Base-by-base conservation (phyloP, 768 basidiomycete genomes). In the Flagelloscypha sp. region DNA sequence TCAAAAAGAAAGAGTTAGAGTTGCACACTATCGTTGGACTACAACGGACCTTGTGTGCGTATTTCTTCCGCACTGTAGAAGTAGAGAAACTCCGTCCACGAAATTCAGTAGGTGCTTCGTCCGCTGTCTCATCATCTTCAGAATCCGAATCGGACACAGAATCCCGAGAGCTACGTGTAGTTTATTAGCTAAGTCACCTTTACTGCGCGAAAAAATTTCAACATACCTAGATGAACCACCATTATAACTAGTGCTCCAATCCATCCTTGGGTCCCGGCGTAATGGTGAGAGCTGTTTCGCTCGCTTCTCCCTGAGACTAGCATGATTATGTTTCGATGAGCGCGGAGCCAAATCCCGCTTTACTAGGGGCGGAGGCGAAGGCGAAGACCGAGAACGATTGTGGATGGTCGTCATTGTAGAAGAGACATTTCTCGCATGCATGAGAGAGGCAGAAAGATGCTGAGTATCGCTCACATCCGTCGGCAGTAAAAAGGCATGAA, bases 221-320 rank as follows among this genome's bases (percentile, higher is more conserved):
- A 48, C 72, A 43, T 48, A 82, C 84, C 81, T 76, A 7, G 84
- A 87, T 22, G 84, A 84, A 29, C 86, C 86, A 19, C 79, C 86
- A 40, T 86, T 81, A 58, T 89, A 89, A 46, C 85, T 88, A 9
- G 85, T 87, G 49, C 84, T 89, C 78, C 85, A 76, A 46, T 79
- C 85, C 46, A 76, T 49, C 37, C 35, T 45, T 53, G 32, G 40
- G 48, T 35, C 30, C 36, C 46, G 15, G 18, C 20, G 20, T 45
- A 44, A 38, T 44, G 43, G 43, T 34, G 42, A 24, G 35, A 49
- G 15, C 62, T 64, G 36, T 57, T 59, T 21, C 52, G 43, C 33
- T 64, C 49, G 36, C 55, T 56, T 37, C 64, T 59, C 46, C 48
- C 36, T 52, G 59, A 36, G 48, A 54, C 46, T 50, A 61, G 41